Percentiles rank a stretch among this genome's conserved stretches.
These are phyloP conservation scores for Antitrichia curtipendula DNA, from an alignment of 225 moss, liverwort and hornwort genomes.

Conservation along the genomic window DNA sequence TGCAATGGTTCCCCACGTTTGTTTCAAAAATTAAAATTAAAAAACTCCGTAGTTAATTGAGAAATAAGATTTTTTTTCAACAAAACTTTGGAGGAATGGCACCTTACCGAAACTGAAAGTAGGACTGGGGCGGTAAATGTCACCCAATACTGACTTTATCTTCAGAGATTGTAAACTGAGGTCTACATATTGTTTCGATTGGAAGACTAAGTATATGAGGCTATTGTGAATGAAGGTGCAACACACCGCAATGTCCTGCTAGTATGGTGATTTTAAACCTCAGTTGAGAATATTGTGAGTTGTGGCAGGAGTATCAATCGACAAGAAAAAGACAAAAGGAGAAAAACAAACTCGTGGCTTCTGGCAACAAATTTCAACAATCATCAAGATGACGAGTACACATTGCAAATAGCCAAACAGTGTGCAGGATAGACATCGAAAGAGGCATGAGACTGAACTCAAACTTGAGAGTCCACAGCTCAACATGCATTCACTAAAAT, in stretches of 20 bases:
- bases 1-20: not conserved
- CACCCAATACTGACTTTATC: too few relatives aligned
- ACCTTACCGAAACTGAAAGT: not conserved
- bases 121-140: too few relatives aligned
- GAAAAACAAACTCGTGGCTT: not conserved
- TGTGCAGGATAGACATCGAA: not conserved
- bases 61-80: not conserved
- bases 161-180: not conserved
- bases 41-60: not conserved
- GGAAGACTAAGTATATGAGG: too few relatives aligned
- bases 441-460: not conserved
- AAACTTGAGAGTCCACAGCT: not conserved
- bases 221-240: not conserved
- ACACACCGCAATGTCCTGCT: not conserved
- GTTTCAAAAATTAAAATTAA: not conserved
- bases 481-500: not conserved
- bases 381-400: not conserved
- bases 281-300: not conserved
- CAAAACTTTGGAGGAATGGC: not conserved
- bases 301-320: not conserved
- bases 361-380: not conserved
- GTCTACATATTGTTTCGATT: not conserved
- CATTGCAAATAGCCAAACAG: not conserved
- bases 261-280: not conserved
- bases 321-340: not conserved